Base-by-base conservation (phyloP, 305 asterid species). In the Fraxinus paxiana region DNA sequence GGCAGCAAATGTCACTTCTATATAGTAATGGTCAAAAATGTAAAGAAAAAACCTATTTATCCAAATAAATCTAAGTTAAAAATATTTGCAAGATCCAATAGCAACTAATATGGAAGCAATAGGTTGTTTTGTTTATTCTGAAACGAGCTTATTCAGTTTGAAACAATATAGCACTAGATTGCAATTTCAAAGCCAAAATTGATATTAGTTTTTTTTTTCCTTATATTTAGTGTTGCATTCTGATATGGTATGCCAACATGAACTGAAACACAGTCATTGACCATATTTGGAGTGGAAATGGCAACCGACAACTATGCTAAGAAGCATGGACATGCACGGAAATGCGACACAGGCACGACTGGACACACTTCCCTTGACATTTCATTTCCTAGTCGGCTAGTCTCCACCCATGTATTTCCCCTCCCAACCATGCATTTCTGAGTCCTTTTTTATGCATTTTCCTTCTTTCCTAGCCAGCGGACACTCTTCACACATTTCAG, bases 171-270 rank as follows among this genome's bases (percentile, higher is more conserved):
- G 34, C 46, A 56, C 22, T 17, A 17, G 34, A 59, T 22, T 51
- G 46, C 35, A 63, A 82, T 17, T 13, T 81, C 72, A 54, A 76
- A 28, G 28, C 77, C 35, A 82, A 4, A 48, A 46, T 46, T 15
- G 34, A 26, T 9, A 30, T 22, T 8, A 15, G 51, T 17, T 72
- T 20, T 20, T 7, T 30, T 31, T 46, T 46, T 46, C 15, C 31
- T 69, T 78, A 43, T 67, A 17, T 30, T 43, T 75, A 22, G 75
- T 31, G 67, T 34, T 63, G 65, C 63, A 65, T 46, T 63, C 70
- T 54, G 35, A 30, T 35, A 80, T 71, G 54, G 79, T 46, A 69
- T 34, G 72, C 37, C 72, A 77, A 17, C 35, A 10, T 18, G 75
- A 83, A 24, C 33, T 26, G 61, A 6, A 1, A 77, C 17, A 80